Evolutionary conservation across 106 monocot genomes (phyloP), one percentile per base, ranked within the genome.

Genomic region (Acorus gramineus): DNA sequence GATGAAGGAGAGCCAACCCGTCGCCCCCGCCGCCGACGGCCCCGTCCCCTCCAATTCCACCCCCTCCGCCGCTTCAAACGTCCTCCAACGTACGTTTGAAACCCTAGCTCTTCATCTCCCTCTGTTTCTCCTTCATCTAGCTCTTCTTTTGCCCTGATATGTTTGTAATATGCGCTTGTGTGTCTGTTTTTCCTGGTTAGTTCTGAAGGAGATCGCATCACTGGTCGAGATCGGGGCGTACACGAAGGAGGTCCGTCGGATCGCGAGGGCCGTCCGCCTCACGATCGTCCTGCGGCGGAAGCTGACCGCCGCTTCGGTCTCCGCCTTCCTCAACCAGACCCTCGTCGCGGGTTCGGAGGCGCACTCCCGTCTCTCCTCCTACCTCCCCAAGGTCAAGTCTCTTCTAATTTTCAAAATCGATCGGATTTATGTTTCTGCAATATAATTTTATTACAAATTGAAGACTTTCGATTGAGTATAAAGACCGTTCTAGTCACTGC

Each of bases 181-280:
- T 6, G 14, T 14, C 9, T 47, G 7, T 1, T 63, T 67, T 66
- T 6, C 8, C 46, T 65, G 28, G 28, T 28, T 46, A 96, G 95
- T 85, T 84, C 73, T 91, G 85, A 98, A 91, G 81, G 91, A 98
- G 77, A 88, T 91, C 50, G 78, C 82, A 1, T 60, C 77, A 53
- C 49, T 98, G 79, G 83, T 98, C 61, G 91, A 91, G 71, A 76
- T 75, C 1, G 96, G 91, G 42, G 85, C 91, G 8, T 81, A 85
- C 54, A 42, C 75, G 58, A 91, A 91, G 78, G 96, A 98, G 85
- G 85, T 88, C 51, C 82, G 96, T 14, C 78, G 80, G 69, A 88
- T 98, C 69, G 73, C 76, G 5, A 70, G 96, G 42, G 87, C 96
- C 44, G 83, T 98, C 11, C 96, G 96, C 65, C 87, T 85, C 59